These are phyloP conservation scores for Echinosophora koreensis DNA, from an alignment of 306 rosid species.

Conservation along the genomic window DNA sequence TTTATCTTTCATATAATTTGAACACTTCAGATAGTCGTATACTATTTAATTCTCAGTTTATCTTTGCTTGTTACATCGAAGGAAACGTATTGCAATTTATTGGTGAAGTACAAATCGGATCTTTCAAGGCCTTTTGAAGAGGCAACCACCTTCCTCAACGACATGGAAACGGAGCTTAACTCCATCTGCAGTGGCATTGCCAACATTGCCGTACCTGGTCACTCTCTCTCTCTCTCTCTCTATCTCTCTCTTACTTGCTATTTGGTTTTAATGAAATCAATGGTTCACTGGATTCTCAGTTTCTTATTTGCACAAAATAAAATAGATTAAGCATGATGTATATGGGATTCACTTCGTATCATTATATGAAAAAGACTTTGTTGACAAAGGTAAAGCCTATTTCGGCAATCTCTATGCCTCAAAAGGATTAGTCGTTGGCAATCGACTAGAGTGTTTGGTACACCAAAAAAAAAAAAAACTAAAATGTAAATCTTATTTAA, in stretches of 20 bases:
- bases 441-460: no score
- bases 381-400: no score
- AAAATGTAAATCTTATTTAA: no score
- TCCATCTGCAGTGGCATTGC: conserved; percentile 48
- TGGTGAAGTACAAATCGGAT: conserved; percentile 73
- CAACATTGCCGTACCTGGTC: conserved; percentile 53
- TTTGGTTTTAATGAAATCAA: conserved; percentile 1
- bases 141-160: conserved; percentile 69
- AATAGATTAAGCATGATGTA: no score
- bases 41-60: no score
- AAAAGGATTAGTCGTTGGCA: no score
- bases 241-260: background rate
- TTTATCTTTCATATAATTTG: no score
- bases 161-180: conserved; percentile 75
- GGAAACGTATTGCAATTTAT: conserved; percentile 65
- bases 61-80: conserved; percentile 30
- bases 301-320: conserved; percentile 24
- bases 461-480: no score
- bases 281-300: background rate
- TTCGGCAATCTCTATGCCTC: no score
- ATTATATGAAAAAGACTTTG: no score
- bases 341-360: no score
- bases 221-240: conserved; percentile 28
- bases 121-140: conserved; percentile 68
- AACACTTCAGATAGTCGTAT: no score